A percentile compares a stretch with the other conserved stretches of the same genome.
phyloP scores from a whole-genome alignment of 2,329 filamentous ascomycete species.

The Pseudogymnoascus sp. region DNA sequence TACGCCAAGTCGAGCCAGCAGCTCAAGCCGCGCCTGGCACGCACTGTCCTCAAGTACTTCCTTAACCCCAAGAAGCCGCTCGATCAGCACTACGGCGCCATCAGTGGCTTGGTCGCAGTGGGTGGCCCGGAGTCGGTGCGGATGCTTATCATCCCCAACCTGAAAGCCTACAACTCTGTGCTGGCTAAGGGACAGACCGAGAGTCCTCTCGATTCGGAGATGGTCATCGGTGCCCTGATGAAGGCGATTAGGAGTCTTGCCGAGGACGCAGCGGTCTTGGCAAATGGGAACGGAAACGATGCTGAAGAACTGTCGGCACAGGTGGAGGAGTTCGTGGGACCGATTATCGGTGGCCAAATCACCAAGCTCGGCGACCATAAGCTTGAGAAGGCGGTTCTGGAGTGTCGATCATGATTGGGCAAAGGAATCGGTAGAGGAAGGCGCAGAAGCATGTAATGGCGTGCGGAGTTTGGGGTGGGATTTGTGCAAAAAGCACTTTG shows the following conservation, averaged over 20 bases:
- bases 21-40: conserved; percentile 77
- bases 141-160: conserved; percentile 56
- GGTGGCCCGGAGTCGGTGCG: conserved; percentile 61
- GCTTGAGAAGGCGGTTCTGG: conserved; percentile 25
- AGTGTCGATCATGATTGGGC: conserved; percentile 9
- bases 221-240: conserved; percentile 49
- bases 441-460: background rate
- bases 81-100: conserved; percentile 79
- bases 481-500: conserved; percentile 3
- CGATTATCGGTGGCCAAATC: conserved; percentile 23
- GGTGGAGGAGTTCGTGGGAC: conserved; percentile 26
- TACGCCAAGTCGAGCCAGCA: conserved; percentile 75
- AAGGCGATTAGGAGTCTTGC: conserved; percentile 45
- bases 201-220: conserved; percentile 47
- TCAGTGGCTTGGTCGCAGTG: conserved; percentile 70
- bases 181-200: conserved; percentile 48
- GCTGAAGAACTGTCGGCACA: conserved; percentile 16
- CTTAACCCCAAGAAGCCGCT: conserved; percentile 78
- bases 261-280: conserved; percentile 26
- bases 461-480: background rate
- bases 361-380: conserved; percentile 20
- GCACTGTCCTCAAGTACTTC: conserved; percentile 89
- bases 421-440: background rate
- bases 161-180: conserved; percentile 54
- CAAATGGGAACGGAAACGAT: conserved; percentile 20